Base-by-base conservation (phyloP, 169 alveolate genomes). In the Plasmodium adleri region DNA sequence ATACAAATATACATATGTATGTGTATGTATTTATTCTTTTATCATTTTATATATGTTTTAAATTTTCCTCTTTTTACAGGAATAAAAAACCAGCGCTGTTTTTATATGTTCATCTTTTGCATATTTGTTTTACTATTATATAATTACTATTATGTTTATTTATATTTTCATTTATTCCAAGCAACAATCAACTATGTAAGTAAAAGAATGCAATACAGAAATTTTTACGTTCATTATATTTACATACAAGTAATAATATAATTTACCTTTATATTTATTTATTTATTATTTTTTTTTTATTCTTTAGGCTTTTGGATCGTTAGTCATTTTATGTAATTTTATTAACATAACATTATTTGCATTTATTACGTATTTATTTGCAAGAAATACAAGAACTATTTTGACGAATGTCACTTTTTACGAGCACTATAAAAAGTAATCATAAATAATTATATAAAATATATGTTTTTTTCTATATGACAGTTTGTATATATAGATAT, bases 351-450 rank as follows among this genome's bases (percentile, higher is more conserved):
- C 96, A 20, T 90, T 96, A 92, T 89, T 94, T 78, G 87, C 89
- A 52, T 96, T 96, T 68, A 96, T 92, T 32, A 76, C 92, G 17
- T 95, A 95, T 74, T 95, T 96, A 43, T 89, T 93, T 63, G 75
- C 93, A 12, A 93, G 98, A 20, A 94, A 94, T 58, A 58, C 95
- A 26, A 87, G 97, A 66, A 93, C 97, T 59, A 96, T 96, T 88
- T 13, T 95, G 58, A 93, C 98, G 56, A 95, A 96, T 83, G 96
- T 96, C 32, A 96, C 98, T n/a, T 96, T 93, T 94, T 96, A 96
- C 76, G 98, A 96, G 72, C 95, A 67, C 80, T 94, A 92, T 56
- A 93, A 96, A 74, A 96, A 92, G 92, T 97, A 96, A 28, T 88
- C 52, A 43, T 6, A 32, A 47, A 47, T 17, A 17, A 22, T 10